Evolutionary conservation across 345 rosid species (phyloP).

Genomic region (Linum tenue): DNA sequence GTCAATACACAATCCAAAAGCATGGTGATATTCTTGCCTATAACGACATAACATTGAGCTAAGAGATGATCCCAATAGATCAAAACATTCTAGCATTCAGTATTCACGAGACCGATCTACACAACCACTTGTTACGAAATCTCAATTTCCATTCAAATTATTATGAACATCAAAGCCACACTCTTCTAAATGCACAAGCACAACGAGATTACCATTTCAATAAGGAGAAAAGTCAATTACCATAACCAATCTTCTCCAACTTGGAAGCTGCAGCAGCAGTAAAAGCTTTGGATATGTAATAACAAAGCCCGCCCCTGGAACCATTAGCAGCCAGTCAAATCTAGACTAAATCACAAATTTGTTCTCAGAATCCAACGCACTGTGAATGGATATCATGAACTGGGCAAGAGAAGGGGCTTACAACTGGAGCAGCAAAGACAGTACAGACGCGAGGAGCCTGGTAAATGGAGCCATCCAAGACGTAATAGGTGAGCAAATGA

Average conservation of each 20-base stretch:
- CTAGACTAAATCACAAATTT: background rate
- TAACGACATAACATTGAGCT: no score
- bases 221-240: conserved; percentile 25
- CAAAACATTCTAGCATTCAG: no score
- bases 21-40: no score
- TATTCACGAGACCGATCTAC: no score
- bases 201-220: background rate
- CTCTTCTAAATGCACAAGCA: background rate
- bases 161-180: no score
- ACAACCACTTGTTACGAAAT: no score
- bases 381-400: background rate
- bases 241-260: conserved; percentile 87
- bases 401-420: conserved; percentile 24
- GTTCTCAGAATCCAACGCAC: background rate
- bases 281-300: conserved; percentile 74
- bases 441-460: conserved; percentile 89
- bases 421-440: conserved; percentile 81
- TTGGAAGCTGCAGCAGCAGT: conserved; percentile 62
- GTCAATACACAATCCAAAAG: no score
- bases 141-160: no score
- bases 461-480: conserved; percentile 83
- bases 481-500: conserved; percentile 71
- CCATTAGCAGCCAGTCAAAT: conserved; percentile 6
- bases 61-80: no score
- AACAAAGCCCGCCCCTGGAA: conserved; percentile 69